Base-by-base conservation (phyloP, 2,329 filamentous ascomycete genomes). In the Penicillium olsonii region DNA sequence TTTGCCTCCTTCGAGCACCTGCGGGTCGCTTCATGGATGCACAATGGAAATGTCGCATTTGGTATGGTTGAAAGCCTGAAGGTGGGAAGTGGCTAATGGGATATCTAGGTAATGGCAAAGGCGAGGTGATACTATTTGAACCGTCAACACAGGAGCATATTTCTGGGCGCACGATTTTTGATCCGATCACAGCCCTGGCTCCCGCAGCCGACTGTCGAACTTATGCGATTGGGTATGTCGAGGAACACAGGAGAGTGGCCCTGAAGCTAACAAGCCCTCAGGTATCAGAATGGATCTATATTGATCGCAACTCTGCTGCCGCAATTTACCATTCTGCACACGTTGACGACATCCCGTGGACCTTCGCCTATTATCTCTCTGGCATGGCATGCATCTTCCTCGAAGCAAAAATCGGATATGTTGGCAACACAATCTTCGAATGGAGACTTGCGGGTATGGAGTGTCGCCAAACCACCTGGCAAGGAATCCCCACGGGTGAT, bases 381-480 rank as follows among this genome's bases (percentile, higher is more conserved):
- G 17, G 84, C 90, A 50, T 99, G 94, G 94, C 94, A 99, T 78
- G 92, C 92, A 31, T 96, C 94, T 0, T 96, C 94, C 0, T 88
- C 92, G 0, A 90, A 92, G 59, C 92, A 96, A 70, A 96, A 95
- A 73, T 96, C 94, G 1, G 92, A 97, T 65, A 99, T 99, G 94
- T 77, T 99, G 63, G 92, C 92, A 1, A 89, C 91, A 8, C 92
- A 97, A 72, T 94, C 90, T 3, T 82, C 87, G 43, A 92, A 96
- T 66, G 92, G 94, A 17, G 92, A 99, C 66, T 76, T 99, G 38
- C 83, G 92, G 60, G 92, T 99, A 17, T 99, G 94, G 94, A 99
- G 94, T 65, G 88, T 99, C 45, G 84, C 92, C 17, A 99, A 97
- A 71, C 82, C 52, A 77, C 87, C 68, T 79, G 85, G 68, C 72